These are phyloP conservation scores for Pseudonitzschia delicatissima DNA, from an alignment of 108 stramenopile genomes.

Conservation along the genomic window DNA sequence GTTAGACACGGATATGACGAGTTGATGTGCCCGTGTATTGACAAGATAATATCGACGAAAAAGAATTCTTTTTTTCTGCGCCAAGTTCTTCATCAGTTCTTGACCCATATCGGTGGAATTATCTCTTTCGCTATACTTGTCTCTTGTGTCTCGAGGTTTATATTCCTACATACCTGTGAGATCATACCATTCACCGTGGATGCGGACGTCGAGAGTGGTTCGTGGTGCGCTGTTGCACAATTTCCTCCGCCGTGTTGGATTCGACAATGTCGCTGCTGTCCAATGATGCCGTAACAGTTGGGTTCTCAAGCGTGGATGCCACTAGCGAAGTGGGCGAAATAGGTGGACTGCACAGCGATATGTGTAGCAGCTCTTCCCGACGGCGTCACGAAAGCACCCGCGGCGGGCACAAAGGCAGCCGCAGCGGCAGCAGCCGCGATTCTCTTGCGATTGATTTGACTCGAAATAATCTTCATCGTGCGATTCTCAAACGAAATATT, in stretches of 20 bases:
- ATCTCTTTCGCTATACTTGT: too few species aligned
- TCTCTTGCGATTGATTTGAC: background rate
- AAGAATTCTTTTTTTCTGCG: too few species aligned
- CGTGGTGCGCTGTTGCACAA: too few species aligned
- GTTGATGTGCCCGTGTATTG: too few species aligned
- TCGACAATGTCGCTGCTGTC: background rate
- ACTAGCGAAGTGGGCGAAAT: background rate
- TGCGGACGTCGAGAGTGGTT: slow-evolving; percentile 75
- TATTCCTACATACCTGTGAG: slow-evolving; percentile 67
- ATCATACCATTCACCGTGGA: slow-evolving; percentile 89
- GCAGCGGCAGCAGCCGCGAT: background rate
- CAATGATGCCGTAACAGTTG: too few species aligned
- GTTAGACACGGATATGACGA: too few species aligned
- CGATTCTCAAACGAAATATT: background rate
- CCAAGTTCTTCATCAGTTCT: too few species aligned
- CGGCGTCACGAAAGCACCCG: background rate
- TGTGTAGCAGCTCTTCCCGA: background rate
- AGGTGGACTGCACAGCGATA: background rate
- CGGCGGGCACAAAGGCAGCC: background rate
- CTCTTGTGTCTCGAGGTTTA: too few species aligned
- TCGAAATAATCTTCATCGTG: background rate
- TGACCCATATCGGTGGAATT: too few species aligned
- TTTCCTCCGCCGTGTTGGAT: background rate
- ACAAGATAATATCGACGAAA: too few species aligned
- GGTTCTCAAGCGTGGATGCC: background rate